These are phyloP conservation scores for Mortierella polycephala DNA, from an alignment of 371 early-diverging fungal genomes.

Conservation along the genomic window DNA sequence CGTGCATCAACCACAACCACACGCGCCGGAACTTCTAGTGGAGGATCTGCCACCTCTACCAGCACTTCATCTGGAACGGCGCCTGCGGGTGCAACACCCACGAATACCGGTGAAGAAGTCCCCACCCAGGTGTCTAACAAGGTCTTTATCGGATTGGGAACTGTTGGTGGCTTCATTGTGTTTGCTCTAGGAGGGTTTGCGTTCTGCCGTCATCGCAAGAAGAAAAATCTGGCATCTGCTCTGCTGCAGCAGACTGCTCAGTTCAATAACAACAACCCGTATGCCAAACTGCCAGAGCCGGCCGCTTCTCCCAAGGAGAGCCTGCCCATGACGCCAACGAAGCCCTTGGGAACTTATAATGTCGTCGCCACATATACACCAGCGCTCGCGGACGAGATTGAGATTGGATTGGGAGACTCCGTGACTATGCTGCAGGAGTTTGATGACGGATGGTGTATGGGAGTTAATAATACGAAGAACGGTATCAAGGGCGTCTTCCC, in stretches of 20 bases:
- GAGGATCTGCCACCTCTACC: background rate
- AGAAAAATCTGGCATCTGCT: conserved; percentile 47
- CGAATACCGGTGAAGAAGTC: conserved; percentile 3
- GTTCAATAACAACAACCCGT: conserved; percentile 52
- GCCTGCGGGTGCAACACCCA: background rate
- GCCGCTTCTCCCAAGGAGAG: conserved; percentile 37
- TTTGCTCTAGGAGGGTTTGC: conserved; percentile 47
- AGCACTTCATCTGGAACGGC: conserved; percentile 5
- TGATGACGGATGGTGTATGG: conserved; percentile 80
- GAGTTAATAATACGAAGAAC: conserved; percentile 68
- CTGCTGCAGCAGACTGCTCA: conserved; percentile 46
- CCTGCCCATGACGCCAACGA: conserved; percentile 45
- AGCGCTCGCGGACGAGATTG: conserved; percentile 73
- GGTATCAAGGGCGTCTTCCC: conserved; percentile 75
- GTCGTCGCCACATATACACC: conserved; percentile 72
- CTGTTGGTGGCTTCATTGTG: conserved; percentile 45
- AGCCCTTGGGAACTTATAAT: conserved; percentile 62
- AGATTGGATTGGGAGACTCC: conserved; percentile 71
- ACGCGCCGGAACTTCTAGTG: background rate
- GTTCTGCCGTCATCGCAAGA: conserved; percentile 53
- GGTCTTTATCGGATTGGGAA: conserved; percentile 42
- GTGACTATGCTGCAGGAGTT: conserved; percentile 71
- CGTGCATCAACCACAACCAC: background rate
- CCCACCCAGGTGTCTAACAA: conserved; percentile 30
- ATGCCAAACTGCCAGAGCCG: conserved; percentile 44